Evolutionary conservation across 345 rosid species (phyloP).

Genomic region (Ailanthus altissimus): DNA sequence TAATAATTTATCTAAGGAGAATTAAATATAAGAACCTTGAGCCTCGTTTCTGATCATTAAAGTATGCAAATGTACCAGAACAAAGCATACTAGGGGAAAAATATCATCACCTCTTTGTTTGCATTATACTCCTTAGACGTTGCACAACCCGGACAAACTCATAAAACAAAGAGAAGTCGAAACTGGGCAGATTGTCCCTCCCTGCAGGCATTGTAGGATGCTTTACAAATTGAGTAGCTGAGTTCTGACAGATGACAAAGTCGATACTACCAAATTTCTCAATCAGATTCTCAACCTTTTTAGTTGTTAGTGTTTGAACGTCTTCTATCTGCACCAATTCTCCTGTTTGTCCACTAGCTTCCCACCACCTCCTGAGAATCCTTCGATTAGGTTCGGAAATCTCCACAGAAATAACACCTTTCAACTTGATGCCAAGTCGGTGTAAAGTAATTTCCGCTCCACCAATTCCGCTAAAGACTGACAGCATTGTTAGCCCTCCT

Average conservation of each 20-base stretch:
- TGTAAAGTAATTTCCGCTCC: slow-evolving; percentile 70
- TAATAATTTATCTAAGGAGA: neutral
- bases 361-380: slow-evolving; percentile 81
- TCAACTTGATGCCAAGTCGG: slow-evolving; percentile 72
- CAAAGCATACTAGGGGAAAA: neutral
- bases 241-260: slow-evolving; percentile 72
- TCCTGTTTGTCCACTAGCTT: slow-evolving; percentile 62
- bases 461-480: slow-evolving; percentile 74
- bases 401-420: slow-evolving; percentile 74
- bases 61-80: slow-evolving; percentile 2
- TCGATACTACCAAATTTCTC: slow-evolving; percentile 66
- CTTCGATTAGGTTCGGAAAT: slow-evolving; percentile 50
- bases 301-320: slow-evolving; percentile 58
- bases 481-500: slow-evolving; percentile 68
- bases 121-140: slow-evolving; percentile 57
- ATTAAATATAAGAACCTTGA: neutral
- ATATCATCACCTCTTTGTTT: slow-evolving; percentile 31
- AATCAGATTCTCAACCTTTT: slow-evolving; percentile 46
- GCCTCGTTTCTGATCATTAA: neutral
- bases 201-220: slow-evolving; percentile 24
- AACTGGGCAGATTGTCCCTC: slow-evolving; percentile 25
- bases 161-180: slow-evolving; percentile 63
- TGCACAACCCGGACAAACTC: slow-evolving; percentile 76
- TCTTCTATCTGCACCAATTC: slow-evolving; percentile 74
- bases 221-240: slow-evolving; percentile 38